phyloP scores from a whole-genome alignment of 2,329 filamentous ascomycete species.

The Nectriaceae sp. region DNA sequence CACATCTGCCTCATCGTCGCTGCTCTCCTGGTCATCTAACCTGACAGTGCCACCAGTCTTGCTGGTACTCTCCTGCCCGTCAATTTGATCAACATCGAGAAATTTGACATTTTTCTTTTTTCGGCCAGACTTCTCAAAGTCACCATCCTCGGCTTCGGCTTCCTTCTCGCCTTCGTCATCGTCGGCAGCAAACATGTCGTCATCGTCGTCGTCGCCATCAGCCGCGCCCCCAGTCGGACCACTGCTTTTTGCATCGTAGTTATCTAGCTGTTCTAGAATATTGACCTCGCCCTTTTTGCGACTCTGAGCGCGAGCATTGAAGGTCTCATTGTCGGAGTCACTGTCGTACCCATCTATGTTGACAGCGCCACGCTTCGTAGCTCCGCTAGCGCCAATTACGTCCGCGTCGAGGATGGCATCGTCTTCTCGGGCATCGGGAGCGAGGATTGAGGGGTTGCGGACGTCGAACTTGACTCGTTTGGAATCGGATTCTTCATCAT shows the following conservation, averaged over 20 bases:
- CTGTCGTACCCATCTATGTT: slow-evolving; percentile 97
- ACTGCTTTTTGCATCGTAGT: slow-evolving; percentile 49
- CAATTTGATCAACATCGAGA: slow-evolving; percentile 63
- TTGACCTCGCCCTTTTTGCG: slow-evolving; percentile 53
- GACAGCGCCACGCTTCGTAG: slow-evolving; percentile 88
- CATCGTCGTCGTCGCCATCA: slow-evolving; percentile 58
- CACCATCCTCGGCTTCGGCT: slow-evolving; percentile 32
- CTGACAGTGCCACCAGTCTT: slow-evolving; percentile 73
- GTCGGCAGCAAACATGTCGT: slow-evolving; percentile 84
- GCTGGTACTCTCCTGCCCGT: slow-evolving; percentile 75
- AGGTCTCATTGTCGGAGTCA: slow-evolving; percentile 89
- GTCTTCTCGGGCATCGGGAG: slow-evolving; percentile 73
- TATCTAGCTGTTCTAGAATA: slow-evolving; percentile 54
- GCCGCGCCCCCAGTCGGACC: slow-evolving; percentile 36
- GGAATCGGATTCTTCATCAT: slow-evolving; percentile 46
- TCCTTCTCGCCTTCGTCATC: slow-evolving; percentile 46
- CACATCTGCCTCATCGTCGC: slow-evolving; percentile 68
- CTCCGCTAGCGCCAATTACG: slow-evolving; percentile 79
- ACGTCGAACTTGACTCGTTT: slow-evolving; percentile 93
- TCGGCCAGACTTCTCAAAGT: slow-evolving; percentile 48
- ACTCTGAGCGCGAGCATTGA: slow-evolving; percentile 71
- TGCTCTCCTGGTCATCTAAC: slow-evolving; percentile 56
- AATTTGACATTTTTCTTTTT: slow-evolving; percentile 66
- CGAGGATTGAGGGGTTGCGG: slow-evolving; percentile 90
- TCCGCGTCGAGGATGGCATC: slow-evolving; percentile 83